These are phyloP conservation scores for Annulohypoxylon stygium DNA, from an alignment of 495 filamentous ascomycete species.

Conservation along the genomic window DNA sequence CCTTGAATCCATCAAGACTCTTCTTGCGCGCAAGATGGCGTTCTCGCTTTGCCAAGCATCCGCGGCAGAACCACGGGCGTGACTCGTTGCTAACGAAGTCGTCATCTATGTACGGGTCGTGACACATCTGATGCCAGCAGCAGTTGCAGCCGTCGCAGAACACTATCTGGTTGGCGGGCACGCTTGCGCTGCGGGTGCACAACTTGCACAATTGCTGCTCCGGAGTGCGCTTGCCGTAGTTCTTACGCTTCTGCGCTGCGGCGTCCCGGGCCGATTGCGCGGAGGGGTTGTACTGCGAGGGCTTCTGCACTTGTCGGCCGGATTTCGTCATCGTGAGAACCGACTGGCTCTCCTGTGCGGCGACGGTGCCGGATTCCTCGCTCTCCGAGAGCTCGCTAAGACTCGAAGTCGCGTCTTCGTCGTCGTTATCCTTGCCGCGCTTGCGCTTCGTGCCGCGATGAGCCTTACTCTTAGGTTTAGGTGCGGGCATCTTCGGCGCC, in stretches of 20 bases:
- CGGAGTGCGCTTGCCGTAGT: constrained; percentile 63
- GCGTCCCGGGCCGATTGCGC: constrained; percentile 54
- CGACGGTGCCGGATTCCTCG: constrained; percentile 61
- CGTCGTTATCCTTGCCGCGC: constrained; percentile 59
- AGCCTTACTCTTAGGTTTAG: constrained; percentile 39
- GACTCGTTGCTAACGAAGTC: constrained; percentile 74
- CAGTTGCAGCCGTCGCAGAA: constrained; percentile 94
- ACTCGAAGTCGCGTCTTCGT: constrained; percentile 52
- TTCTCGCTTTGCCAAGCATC: constrained; percentile 69
- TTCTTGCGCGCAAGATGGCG: constrained; percentile 59
- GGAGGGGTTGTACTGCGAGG: constrained; percentile 75
- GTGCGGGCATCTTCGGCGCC: constrained; percentile 29
- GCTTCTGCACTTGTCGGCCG: constrained; percentile 83
- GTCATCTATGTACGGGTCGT: constrained; percentile 82
- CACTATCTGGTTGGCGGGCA: constrained; percentile 85
- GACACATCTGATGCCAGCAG: constrained; percentile 92
- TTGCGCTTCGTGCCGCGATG: constrained; percentile 61
- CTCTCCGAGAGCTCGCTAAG: constrained; percentile 56
- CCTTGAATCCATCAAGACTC: constrained; percentile 45
- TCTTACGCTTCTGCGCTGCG: constrained; percentile 55
- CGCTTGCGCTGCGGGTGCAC: constrained; percentile 82
- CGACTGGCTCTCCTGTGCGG: constrained; percentile 51
- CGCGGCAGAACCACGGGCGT: constrained; percentile 79
- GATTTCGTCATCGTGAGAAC: constrained; percentile 82
- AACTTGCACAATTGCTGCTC: constrained; percentile 75